Evolutionary conservation across 1,139 yeast genomes (phyloP).

Genomic region (Nakaseomyces uthaithaninus): DNA sequence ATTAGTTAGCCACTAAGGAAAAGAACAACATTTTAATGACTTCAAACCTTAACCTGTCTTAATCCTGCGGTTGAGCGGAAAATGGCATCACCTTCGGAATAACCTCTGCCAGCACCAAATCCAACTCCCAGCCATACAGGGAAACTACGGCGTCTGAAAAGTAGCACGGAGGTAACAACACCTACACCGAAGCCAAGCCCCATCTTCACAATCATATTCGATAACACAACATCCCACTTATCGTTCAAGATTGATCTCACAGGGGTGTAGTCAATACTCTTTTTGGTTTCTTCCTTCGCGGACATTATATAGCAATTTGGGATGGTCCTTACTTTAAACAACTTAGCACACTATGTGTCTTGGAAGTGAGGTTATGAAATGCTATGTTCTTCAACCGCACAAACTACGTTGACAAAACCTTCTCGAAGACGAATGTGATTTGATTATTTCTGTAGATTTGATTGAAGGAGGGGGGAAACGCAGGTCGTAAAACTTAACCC

Average conservation of each 20-base stretch:
- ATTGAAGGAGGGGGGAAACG: too few species aligned
- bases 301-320: too few species aligned
- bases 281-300: slow-evolving; percentile 2
- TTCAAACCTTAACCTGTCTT: slow-evolving; percentile 46
- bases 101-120: slow-evolving; percentile 94
- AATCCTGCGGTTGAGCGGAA: slow-evolving; percentile 76
- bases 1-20: too few species aligned
- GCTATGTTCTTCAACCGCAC: too few species aligned
- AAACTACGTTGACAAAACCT: too few species aligned
- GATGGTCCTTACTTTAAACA: too few species aligned
- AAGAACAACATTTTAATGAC: neutral
- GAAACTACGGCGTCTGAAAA: slow-evolving; percentile 89
- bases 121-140: slow-evolving; percentile 97
- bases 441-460: too few species aligned
- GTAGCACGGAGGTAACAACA: slow-evolving; percentile 81
- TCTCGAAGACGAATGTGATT: too few species aligned
- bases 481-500: too few species aligned
- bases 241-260: slow-evolving; percentile 35
- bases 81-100: slow-evolving; percentile 95
- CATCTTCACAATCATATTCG: slow-evolving; percentile 89
- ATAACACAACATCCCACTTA: slow-evolving; percentile 95
- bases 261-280: slow-evolving; percentile 6
- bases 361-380: neutral
- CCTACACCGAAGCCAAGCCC: slow-evolving; percentile 98
- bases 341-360: too few species aligned